Conservation (phyloP, 306 rosid genomes). For the Vigna hirtella region DNA sequence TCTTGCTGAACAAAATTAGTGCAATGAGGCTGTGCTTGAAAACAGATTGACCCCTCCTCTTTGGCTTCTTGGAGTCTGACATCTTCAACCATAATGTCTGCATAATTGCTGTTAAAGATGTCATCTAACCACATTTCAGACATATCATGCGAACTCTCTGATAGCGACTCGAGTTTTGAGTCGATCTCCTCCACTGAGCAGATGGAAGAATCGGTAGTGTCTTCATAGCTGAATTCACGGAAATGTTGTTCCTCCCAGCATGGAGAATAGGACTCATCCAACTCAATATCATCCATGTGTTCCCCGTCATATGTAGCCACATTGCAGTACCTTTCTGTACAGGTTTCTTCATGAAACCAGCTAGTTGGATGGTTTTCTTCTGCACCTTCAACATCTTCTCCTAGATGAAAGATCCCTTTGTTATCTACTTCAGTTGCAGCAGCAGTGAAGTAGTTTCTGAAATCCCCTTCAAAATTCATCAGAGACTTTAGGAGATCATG, state of each 20-base stretch:
- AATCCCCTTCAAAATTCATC: slow-evolving; percentile 48
- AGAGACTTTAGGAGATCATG: slow-evolving; percentile 45
- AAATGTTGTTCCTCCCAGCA: slow-evolving; percentile 58
- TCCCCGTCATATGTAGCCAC: slow-evolving; percentile 45
- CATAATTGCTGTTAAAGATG: slow-evolving; percentile 38
- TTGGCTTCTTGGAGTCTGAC: slow-evolving; percentile 13
- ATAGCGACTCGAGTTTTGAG: slow-evolving; percentile 36
- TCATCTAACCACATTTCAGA: slow-evolving; percentile 38
- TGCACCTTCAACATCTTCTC: slow-evolving; percentile 35
- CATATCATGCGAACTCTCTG: slow-evolving; percentile 43
- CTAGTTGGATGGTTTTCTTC: slow-evolving; percentile 36
- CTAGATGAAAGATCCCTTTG: slow-evolving; percentile 30
- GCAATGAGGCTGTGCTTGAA: slow-evolving; percentile 43
- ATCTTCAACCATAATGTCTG: slow-evolving; percentile 34
- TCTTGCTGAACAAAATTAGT: slow-evolving; percentile 40
- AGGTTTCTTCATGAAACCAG: slow-evolving; percentile 47
- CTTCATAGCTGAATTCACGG: slow-evolving; percentile 44
- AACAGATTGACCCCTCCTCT: slow-evolving; percentile 35
- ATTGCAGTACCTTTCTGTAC: slow-evolving; percentile 44
- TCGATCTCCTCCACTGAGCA: slow-evolving; percentile 38
- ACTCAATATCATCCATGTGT: slow-evolving; percentile 41
- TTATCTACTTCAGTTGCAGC: slow-evolving; percentile 44
- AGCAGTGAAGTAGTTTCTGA: slow-evolving; percentile 29
- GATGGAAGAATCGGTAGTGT: slow-evolving; percentile 42
- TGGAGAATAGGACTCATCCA: slow-evolving; percentile 47